Base-by-base conservation (phyloP, 1,284 basidiomycete genomes). In the Bjerkandera adusta region DNA sequence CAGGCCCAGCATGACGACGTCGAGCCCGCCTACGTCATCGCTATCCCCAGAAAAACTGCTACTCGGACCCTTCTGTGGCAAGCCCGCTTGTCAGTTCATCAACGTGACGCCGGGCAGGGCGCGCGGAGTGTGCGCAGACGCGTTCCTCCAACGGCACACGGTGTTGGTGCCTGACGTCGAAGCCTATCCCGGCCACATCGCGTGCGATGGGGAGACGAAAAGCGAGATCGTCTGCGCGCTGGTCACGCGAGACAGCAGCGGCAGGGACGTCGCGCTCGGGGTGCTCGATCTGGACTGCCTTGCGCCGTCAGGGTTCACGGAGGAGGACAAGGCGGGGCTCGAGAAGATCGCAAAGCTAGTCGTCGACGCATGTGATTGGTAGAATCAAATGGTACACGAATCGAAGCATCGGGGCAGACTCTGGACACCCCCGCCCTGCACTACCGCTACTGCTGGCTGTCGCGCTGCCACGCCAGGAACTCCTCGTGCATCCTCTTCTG, bases 211-310 rank as follows among this genome's bases (percentile, higher is more conserved):
- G 13, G 80, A 83, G 46, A 93, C 91, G 2, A 85, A 85, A 58
- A 91, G 89, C 57, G 92, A 95, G 63, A 81, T 95, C 43, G 92
- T 94, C 7, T 72, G 85, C 48, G 91, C 92, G 3, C 71, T 96
- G 24, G 63, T 87, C 36, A 54, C 77, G 16, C 52, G 48, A 32
- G 61, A 55, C 25, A 49, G 43, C 24, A 35, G 60, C 43, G 66
- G 62, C 32, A 59, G 57, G 18, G 65, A 66, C 15, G 56, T 68
- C 36, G 70, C 72, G 2, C 63, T 93, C 30, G 92, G 92, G 8
- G 90, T 94, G 10, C 68, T 95, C 36, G 92, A 95, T 69, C 68
- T 95, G 36, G 92, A 94, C 63, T 92, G 89, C 56, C 78, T 92
- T 7, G 79, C 72, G 0, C 52, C 78, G n/a, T 68, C 63, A 4